Percentiles rank a stretch among this genome's conserved stretches.
These are phyloP conservation scores for Venturiaceae sp. DNA, from an alignment of 2,329 filamentous ascomycete species.

Conservation along the genomic window DNA sequence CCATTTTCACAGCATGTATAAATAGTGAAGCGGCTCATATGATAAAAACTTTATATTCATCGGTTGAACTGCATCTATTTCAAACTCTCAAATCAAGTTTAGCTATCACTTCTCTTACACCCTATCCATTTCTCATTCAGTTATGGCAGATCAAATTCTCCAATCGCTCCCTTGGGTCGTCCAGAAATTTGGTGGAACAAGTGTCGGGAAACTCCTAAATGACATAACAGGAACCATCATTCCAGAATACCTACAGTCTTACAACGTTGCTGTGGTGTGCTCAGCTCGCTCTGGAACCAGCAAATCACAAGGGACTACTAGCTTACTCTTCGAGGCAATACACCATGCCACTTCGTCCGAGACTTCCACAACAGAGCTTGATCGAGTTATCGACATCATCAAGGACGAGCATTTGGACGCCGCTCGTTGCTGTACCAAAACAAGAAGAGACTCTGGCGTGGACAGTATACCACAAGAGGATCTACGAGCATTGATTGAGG, in stretches of 20 bases:
- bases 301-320: conserved; percentile 85
- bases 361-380: neutral
- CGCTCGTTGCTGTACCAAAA: conserved; percentile 42
- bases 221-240: conserved; percentile 1
- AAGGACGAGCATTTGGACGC: conserved; percentile 72
- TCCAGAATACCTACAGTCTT: conserved; percentile 25
- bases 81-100: too few species aligned
- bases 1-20: too few species aligned
- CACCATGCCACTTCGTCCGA: conserved; percentile 22
- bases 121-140: too few species aligned
- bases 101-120: too few species aligned
- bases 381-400: conserved; percentile 65
- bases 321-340: conserved; percentile 32
- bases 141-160: neutral
- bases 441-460: conserved; percentile 42
- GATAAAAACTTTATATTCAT: too few species aligned
- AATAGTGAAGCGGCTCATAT: too few species aligned
- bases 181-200: conserved; percentile 93
- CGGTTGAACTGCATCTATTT: too few species aligned
- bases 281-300: conserved; percentile 91
- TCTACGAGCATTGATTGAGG: conserved; percentile 46
- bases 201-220: conserved; percentile 50
- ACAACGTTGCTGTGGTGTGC: conserved; percentile 69
- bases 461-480: conserved; percentile 57
- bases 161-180: conserved; percentile 55